Evolutionary conservation across 371 early-diverging fungal genomes (phyloP).

Genomic region (Batkoa obscura): DNA sequence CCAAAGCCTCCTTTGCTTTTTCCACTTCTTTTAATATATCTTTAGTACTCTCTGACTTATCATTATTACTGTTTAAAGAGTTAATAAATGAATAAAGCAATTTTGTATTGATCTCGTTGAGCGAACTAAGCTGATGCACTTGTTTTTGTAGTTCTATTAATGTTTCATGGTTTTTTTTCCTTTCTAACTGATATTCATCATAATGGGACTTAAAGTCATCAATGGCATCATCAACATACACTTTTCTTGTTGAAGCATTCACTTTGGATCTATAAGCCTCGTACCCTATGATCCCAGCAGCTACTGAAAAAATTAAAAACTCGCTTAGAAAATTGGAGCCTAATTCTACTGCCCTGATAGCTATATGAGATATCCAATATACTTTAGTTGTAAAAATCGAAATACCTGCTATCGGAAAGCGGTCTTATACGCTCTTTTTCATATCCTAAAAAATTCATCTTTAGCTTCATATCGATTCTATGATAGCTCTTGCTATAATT

Average conservation of each 20-base stretch:
- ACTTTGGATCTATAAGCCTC: not conserved
- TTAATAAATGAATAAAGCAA: not conserved
- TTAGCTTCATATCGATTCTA: constrained; percentile 54
- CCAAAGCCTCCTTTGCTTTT: not conserved
- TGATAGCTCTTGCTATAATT: constrained; percentile 22
- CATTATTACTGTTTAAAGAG: not conserved
- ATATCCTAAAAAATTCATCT: constrained; percentile 71
- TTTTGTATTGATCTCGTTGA: not conserved
- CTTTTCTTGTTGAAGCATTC: not conserved
- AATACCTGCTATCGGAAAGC: constrained; percentile 49
- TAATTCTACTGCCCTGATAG: constrained; percentile 54
- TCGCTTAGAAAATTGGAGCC: constrained; percentile 80
- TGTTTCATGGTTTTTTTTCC: not conserved
- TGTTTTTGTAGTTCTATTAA: not conserved
- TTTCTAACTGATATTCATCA: not conserved
- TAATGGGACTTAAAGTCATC: not conserved
- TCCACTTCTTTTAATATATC: not conserved
- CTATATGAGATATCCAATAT: not conserved
- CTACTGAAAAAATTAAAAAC: constrained; percentile 69
- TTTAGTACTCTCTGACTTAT: not conserved
- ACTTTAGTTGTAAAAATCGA: not conserved
- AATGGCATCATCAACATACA: constrained; percentile 5
- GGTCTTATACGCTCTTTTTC: constrained; percentile 62
- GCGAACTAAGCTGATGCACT: not conserved
- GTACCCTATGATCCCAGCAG: constrained; percentile 10